A percentile compares a stretch with the other conserved stretches of the same genome.
phyloP scores from a whole-genome alignment of 345 rosid species.

The Cardamine occulta region DNA sequence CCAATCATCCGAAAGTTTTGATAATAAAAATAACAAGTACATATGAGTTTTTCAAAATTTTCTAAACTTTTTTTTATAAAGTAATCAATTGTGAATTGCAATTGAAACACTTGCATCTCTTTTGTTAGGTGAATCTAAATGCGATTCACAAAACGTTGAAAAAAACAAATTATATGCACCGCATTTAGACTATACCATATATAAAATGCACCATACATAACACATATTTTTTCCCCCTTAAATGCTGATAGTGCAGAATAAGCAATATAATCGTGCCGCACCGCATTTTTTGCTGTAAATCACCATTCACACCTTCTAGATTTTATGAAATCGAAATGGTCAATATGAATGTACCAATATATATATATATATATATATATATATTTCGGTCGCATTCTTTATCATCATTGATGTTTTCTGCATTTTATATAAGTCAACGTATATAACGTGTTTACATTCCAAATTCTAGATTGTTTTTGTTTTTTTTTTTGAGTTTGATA shows the following conservation, averaged over 20 bases:
- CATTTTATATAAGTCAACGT: background rate
- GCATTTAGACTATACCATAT: background rate
- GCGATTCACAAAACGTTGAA: background rate
- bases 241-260: background rate
- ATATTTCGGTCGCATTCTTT: background rate
- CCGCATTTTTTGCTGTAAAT: background rate
- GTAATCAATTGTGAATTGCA: background rate
- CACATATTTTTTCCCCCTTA: background rate
- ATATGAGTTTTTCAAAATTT: background rate
- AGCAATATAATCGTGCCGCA: background rate
- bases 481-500: background rate
- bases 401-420: background rate
- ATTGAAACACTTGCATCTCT: background rate
- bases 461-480: background rate
- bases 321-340: background rate
- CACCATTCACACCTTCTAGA: background rate
- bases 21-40: too few relatives aligned
- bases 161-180: background rate
- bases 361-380: background rate
- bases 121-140: background rate
- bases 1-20: too few relatives aligned
- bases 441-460: background rate
- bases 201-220: background rate
- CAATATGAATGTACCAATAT: background rate
- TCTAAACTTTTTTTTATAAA: too few relatives aligned